Conservation (phyloP, 1,284 basidiomycete genomes). For the Caloboletus firmus region DNA sequence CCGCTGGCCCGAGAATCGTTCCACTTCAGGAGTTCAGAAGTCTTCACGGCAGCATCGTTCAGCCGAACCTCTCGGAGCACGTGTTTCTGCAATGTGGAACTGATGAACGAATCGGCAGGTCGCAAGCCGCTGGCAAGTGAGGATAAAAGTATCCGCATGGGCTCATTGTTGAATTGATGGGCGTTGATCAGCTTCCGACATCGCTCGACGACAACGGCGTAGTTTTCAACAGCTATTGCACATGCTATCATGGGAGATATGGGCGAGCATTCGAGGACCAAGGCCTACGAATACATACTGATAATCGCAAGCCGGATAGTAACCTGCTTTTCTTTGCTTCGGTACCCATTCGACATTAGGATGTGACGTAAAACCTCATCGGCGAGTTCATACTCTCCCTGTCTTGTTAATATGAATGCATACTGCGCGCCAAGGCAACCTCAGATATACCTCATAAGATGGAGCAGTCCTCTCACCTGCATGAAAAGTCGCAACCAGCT, state of each 20-base stretch:
- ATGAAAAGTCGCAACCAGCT: conserved; percentile 86
- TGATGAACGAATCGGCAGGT: conserved; percentile 73
- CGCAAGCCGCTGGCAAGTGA: conserved; percentile 67
- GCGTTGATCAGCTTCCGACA: conserved; percentile 68
- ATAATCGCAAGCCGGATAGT: conserved; percentile 71
- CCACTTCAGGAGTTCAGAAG: conserved; percentile 60
- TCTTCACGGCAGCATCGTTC: conserved; percentile 60
- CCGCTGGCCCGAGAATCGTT: conserved; percentile 52
- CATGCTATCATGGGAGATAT: conserved; percentile 52
- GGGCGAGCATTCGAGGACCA: background rate
- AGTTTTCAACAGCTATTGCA: conserved; percentile 58
- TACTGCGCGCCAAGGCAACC: conserved; percentile 54
- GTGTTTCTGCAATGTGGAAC: conserved; percentile 77
- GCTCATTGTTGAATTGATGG: conserved; percentile 82
- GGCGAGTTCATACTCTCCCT: conserved; percentile 65
- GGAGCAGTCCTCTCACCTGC: conserved; percentile 55
- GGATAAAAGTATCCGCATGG: conserved; percentile 71
- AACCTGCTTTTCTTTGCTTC: conserved; percentile 62
- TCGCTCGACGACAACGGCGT: conserved; percentile 65
- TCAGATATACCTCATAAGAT: background rate
- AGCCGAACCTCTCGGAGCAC: conserved; percentile 74
- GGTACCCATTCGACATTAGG: conserved; percentile 75
- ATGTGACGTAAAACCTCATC: conserved; percentile 83
- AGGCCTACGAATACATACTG: conserved; percentile 45
- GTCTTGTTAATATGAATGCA: conserved; percentile 73